A percentile compares a stretch with the other conserved stretches of the same genome.
Conservation (phyloP, 768 basidiomycete species). For the Naganishia kalamii region DNA sequence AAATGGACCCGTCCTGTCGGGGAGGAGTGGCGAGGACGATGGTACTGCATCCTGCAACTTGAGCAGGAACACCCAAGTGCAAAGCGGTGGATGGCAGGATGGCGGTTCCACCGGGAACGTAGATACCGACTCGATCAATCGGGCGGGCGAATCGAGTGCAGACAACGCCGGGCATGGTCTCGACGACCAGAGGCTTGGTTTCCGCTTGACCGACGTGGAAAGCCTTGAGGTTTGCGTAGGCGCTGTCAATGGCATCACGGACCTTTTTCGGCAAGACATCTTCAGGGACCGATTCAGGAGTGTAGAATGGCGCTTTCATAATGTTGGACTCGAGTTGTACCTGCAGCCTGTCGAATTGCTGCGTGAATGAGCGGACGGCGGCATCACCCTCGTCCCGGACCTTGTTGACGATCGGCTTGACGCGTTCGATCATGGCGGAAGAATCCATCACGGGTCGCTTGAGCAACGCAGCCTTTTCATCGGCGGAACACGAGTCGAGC, state of each 20-base stretch:
- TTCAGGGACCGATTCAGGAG: slow-evolving; percentile 56
- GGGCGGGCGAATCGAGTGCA: slow-evolving; percentile 91
- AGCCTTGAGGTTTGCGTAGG: slow-evolving; percentile 81
- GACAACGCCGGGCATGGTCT: slow-evolving; percentile 96
- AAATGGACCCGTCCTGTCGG: slow-evolving; percentile 80
- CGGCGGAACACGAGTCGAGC: slow-evolving; percentile 50
- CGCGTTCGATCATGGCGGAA: slow-evolving; percentile 82
- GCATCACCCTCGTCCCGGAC: slow-evolving; percentile 77
- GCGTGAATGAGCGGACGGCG: slow-evolving; percentile 79
- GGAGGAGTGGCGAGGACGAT: slow-evolving; percentile 97
- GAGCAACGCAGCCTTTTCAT: slow-evolving; percentile 64
- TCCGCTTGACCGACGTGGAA: slow-evolving; percentile 88
- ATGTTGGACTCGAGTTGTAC: slow-evolving; percentile 64
- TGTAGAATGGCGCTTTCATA: slow-evolving; percentile 70
- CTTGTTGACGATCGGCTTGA: slow-evolving; percentile 85
- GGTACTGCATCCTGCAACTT: slow-evolving; percentile 87
- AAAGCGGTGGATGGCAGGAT: slow-evolving; percentile 92
- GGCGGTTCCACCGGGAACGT: slow-evolving; percentile 95
- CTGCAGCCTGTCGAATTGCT: slow-evolving; percentile 73
- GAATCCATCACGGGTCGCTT: slow-evolving; percentile 81
- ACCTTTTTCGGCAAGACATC: slow-evolving; percentile 51
- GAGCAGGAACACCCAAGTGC: slow-evolving; percentile 96
- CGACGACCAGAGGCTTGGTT: slow-evolving; percentile 64
- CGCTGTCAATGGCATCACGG: slow-evolving; percentile 73
- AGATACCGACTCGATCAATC: slow-evolving; percentile 91